Evolutionary conservation across 1,284 basidiomycete genomes (phyloP).

Genomic region (Rhodotorula sp.): DNA sequence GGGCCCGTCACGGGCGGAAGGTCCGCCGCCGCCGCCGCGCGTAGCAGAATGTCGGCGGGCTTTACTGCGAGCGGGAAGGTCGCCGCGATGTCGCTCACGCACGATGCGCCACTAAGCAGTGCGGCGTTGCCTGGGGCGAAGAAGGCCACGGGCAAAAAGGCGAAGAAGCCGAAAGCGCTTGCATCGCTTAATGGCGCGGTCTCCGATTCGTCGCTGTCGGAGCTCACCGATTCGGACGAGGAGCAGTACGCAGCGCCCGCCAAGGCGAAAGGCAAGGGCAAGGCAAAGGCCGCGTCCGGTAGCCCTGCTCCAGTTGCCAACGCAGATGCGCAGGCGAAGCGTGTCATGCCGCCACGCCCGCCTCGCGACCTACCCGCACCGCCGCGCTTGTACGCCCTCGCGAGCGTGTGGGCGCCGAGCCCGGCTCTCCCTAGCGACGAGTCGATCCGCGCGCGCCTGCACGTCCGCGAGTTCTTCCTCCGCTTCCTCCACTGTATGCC

Average conservation of each 20-base stretch:
- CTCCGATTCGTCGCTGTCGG: conserved; percentile 25
- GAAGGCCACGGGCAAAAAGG: conserved; percentile 7
- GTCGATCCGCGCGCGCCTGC: conserved; percentile 17
- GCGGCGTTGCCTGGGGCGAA: background rate
- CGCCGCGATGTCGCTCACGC: background rate
- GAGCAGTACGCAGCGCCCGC: background rate
- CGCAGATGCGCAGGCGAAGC: conserved; percentile 3
- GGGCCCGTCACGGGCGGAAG: background rate
- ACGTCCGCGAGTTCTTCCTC: conserved; percentile 31
- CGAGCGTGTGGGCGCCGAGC: conserved; percentile 7
- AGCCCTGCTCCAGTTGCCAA: background rate
- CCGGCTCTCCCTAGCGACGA: conserved; percentile 8
- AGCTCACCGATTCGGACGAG: conserved; percentile 24
- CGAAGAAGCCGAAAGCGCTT: background rate
- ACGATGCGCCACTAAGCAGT: background rate
- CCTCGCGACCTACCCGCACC: background rate
- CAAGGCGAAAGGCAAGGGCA: background rate
- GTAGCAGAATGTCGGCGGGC: background rate
- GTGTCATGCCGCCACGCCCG: conserved; percentile 8
- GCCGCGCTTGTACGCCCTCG: conserved; percentile 2
- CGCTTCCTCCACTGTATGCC: conserved; percentile 24
- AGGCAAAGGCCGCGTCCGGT: background rate
- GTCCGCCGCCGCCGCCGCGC: conserved; percentile 3
- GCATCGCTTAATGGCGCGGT: background rate
- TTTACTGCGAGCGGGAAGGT: background rate